Percentiles rank a stretch among this genome's conserved stretches.
Conservation (phyloP, 1,284 basidiomycete genomes). For the Leccinum griseonigrum region DNA sequence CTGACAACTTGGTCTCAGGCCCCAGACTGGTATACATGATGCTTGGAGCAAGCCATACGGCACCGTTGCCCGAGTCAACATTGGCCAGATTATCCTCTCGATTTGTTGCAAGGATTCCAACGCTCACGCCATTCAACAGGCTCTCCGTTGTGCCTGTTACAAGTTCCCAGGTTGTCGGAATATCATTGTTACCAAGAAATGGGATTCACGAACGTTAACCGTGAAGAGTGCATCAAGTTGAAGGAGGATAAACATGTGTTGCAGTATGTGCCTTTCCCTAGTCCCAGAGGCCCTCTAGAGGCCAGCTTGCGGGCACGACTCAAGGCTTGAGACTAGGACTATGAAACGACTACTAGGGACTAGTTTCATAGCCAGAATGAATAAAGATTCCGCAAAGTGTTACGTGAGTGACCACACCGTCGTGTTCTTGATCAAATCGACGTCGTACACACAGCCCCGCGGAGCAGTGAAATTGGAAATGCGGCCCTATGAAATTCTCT, state of each 20-base stretch:
- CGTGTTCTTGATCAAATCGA: no score
- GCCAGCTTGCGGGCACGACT: no score
- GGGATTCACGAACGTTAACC: constrained; percentile 95
- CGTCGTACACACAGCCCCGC: no score
- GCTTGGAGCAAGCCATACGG: constrained; percentile 99
- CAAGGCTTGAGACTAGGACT: no score
- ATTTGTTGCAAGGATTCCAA: constrained; percentile 92
- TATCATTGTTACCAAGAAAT: constrained; percentile 97
- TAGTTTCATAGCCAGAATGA: no score
- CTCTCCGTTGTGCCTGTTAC: constrained; percentile 95
- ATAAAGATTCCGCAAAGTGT: no score
- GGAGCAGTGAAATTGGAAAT: no score
- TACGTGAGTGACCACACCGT: no score
- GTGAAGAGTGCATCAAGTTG: constrained; percentile 85
- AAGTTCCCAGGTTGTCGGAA: constrained; percentile 99
- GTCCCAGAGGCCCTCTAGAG: no score
- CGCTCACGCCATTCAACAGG: constrained; percentile 90
- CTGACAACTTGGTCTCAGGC: constrained; percentile 42
- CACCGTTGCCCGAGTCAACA: constrained; percentile 92
- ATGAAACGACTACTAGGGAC: no score
- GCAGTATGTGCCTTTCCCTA: constrained; percentile 55
- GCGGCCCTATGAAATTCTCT: no score
- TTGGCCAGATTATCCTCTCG: constrained; percentile 96
- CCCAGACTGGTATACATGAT: constrained; percentile 99
- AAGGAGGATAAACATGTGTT: constrained; percentile 87